Conservation (phyloP, 768 basidiomycete species). For the Macrolepiota albuminosa region DNA sequence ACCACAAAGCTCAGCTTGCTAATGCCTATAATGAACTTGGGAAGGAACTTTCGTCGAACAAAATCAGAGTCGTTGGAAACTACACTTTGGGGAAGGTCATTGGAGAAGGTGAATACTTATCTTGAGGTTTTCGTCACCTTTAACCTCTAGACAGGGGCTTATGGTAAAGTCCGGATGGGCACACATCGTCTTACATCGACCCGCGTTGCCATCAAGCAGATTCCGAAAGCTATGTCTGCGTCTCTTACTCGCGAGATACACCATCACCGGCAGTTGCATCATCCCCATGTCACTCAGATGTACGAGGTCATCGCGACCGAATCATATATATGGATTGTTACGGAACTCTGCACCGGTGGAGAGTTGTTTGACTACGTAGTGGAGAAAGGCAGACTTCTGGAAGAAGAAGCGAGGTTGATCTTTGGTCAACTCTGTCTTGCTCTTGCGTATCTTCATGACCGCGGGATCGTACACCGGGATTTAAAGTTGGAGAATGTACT, state of each 20-base stretch:
- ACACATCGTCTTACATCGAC: conserved; percentile 90
- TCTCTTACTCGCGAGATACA: conserved; percentile 96
- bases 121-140: conserved; percentile 9
- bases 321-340: conserved; percentile 92
- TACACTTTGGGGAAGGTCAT: conserved; percentile 93
- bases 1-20: conserved; percentile 84
- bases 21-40: conserved; percentile 97
- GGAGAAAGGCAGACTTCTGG: conserved; percentile 84
- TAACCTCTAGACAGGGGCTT: conserved; percentile 59
- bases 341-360: conserved; percentile 94
- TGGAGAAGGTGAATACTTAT: conserved; percentile 72
- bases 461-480: conserved; percentile 94
- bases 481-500: conserved; percentile 95
- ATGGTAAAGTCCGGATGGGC: conserved; percentile 93
- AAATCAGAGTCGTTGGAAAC: conserved; percentile 89
- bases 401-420: conserved; percentile 79
- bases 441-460: conserved; percentile 87
- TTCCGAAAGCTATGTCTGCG: conserved; percentile 89
- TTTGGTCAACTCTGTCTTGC: conserved; percentile 97
- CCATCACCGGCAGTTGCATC: conserved; percentile 95
- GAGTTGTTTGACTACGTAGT: conserved; percentile 98
- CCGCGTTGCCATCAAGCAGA: conserved; percentile 96
- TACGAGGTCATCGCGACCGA: conserved; percentile 99
- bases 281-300: conserved; percentile 92
- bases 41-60: conserved; percentile 88